Evolutionary conservation across 495 filamentous ascomycete species (phyloP), one percentile per base, ranked within the genome.

Genomic region (Penicillium atrosanguineum): DNA sequence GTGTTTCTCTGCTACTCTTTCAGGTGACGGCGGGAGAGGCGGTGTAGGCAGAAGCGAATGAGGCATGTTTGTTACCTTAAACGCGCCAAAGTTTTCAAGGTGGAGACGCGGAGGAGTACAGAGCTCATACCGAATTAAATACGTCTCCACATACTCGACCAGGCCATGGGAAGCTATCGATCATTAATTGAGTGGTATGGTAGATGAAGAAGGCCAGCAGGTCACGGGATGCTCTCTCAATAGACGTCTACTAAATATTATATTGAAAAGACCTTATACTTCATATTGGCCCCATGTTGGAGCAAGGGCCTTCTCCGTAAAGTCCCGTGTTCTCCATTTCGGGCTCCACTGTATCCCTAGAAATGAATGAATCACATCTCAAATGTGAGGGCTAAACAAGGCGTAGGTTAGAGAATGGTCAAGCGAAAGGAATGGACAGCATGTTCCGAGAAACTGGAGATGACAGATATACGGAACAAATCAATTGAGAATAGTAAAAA

Each of bases 321-420:
- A 54, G 52, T 54, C 57, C 63, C 63, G 60, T 48, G 56, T 48
- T 50, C 47, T 61, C 60, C 60, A 66, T 60, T 16, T 40, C 48
- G 31, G 54, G 58, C 60, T 64, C 63, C 63, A 66, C 63, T 26
- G 39, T 41, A 38, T 46, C 53, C 53, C 54, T 57, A 45, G 50
- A 45, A 56, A 14, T 50, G 43, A 56, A 66, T 57, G 57, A 43
- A 64, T 66, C 63, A 66, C 63, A 64, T 56, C 46, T 53, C 7
- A 49, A 16, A 51, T 20, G 26, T 29, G 47, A 50, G 44, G 9
- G 29, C 28, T 26, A 28, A 36, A 21, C 5, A 39, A 25, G 38
- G 23, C 55, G 6, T 16, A 23, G 39, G 20, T 25, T 14, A 28
- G 7, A 14, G 0, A n/a, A 19, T 11, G 18, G 44, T 37, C n/a